Conservation (phyloP, 1,139 yeast genomes). For the Saccharomyces hybrid region DNA sequence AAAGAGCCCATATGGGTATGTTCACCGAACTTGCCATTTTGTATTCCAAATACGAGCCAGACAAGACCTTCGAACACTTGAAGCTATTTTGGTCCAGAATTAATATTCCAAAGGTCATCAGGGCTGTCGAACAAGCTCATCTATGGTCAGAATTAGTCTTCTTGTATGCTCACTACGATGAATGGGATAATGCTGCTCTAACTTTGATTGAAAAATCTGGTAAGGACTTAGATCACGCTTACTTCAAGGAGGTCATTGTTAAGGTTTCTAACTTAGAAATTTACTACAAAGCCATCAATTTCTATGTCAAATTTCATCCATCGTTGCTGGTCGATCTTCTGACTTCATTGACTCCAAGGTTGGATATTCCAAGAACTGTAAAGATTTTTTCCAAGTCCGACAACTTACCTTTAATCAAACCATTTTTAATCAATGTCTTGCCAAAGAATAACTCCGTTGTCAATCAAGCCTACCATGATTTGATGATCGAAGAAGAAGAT, state of each 20-base stretch:
- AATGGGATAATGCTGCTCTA: slow-evolving; percentile 97
- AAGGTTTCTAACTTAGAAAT: slow-evolving; percentile 95
- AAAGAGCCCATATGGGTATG: slow-evolving; percentile 99
- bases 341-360: slow-evolving; percentile 78
- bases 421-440: slow-evolving; percentile 86
- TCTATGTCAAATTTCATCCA: slow-evolving; percentile 89
- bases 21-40: slow-evolving; percentile 90
- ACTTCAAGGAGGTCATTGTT: slow-evolving; percentile 89
- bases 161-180: slow-evolving; percentile 95
- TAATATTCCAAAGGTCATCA: slow-evolving; percentile 92
- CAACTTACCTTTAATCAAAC: slow-evolving; percentile 90
- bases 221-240: slow-evolving; percentile 85
- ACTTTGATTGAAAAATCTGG: slow-evolving; percentile 96
- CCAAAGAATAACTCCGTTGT: slow-evolving; percentile 86
- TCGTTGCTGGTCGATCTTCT: slow-evolving; percentile 80
- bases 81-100: slow-evolving; percentile 97
- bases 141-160: slow-evolving; percentile 94
- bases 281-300: slow-evolving; percentile 93
- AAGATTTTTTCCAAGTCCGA: slow-evolving; percentile 92
- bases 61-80: slow-evolving; percentile 90
- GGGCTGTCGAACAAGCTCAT: slow-evolving; percentile 90
- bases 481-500: slow-evolving; percentile 94
- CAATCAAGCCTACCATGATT: slow-evolving; percentile 89
- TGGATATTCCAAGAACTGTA: slow-evolving; percentile 92
- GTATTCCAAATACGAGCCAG: slow-evolving; percentile 86